Evolutionary conservation across 139 green algal genomes (phyloP).

Genomic region (Nannochloris sp.): DNA sequence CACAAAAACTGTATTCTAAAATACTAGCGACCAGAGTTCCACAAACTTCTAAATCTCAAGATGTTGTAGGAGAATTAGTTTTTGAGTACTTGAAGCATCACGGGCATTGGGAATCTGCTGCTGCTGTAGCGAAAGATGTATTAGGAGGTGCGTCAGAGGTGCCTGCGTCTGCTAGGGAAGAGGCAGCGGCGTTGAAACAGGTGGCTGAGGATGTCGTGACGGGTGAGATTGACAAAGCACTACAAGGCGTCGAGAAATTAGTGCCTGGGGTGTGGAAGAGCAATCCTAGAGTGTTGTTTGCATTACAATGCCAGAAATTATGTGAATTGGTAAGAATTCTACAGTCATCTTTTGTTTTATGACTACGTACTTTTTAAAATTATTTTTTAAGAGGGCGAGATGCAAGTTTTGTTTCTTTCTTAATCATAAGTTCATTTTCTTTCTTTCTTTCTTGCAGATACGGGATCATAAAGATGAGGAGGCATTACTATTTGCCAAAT

Average conservation of each 20-base stretch:
- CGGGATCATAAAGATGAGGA: slow-evolving; percentile 39
- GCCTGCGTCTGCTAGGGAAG: not conserved
- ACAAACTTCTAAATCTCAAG: slow-evolving; percentile 2
- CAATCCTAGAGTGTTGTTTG: slow-evolving; percentile 42
- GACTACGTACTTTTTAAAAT: not conserved
- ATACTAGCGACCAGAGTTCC: slow-evolving; percentile 10
- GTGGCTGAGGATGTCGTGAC: not conserved
- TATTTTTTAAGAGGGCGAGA: too few relatives aligned
- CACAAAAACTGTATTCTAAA: slow-evolving; percentile 13
- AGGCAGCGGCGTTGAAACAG: slow-evolving; percentile 1
- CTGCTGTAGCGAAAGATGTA: slow-evolving; percentile 45
- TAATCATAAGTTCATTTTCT: too few relatives aligned
- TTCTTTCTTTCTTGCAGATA: not conserved
- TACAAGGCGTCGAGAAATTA: slow-evolving; percentile 19
- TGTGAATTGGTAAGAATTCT: slow-evolving; percentile 43
- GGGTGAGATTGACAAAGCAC: slow-evolving; percentile 20
- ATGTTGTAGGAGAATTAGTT: slow-evolving; percentile 49
- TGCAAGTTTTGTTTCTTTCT: slow-evolving; percentile 1
- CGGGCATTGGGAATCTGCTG: slow-evolving; percentile 45
- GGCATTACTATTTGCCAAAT: slow-evolving; percentile 41
- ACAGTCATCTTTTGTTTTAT: not conserved
- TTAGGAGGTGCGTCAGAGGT: slow-evolving; percentile 27
- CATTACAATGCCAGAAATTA: slow-evolving; percentile 57
- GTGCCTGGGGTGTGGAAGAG: slow-evolving; percentile 36
- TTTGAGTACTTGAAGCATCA: slow-evolving; percentile 64